Conservation (phyloP, 1,284 basidiomycete species). For the Pholiota adiposa region DNA sequence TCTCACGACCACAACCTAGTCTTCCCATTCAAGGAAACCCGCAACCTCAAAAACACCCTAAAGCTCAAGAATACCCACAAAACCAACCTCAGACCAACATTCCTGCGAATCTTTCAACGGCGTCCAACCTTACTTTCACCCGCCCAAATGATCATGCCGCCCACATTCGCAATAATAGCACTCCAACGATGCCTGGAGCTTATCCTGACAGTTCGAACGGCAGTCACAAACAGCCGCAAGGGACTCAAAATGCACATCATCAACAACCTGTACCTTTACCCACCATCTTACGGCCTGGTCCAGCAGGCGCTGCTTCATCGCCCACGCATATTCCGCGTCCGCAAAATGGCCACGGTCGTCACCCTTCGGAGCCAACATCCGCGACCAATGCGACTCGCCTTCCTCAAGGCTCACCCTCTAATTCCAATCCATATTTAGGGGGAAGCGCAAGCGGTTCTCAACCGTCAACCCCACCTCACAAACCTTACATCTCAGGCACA, state of each 20-base stretch:
- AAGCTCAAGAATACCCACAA: constrained; percentile 2
- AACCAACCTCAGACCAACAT: background rate
- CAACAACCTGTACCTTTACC: constrained; percentile 20
- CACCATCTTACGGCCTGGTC: constrained; percentile 24
- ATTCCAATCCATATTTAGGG: constrained; percentile 9
- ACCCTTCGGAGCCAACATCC: constrained; percentile 16
- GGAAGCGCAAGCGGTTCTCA: constrained; percentile 1
- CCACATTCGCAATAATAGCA: background rate
- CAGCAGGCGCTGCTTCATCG: constrained; percentile 16
- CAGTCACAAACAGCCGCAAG: background rate
- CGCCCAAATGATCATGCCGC: constrained; percentile 9
- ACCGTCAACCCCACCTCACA: constrained; percentile 11
- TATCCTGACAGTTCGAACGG: background rate
- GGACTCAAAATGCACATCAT: constrained; percentile 5
- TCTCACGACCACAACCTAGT: constrained; percentile 26
- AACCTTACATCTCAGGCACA: constrained; percentile 20
- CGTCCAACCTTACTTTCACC: constrained; percentile 3
- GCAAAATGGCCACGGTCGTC: constrained; percentile 17
- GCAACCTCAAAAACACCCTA: background rate
- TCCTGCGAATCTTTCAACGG: background rate
- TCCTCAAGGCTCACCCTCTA: constrained; percentile 1
- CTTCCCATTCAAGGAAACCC: background rate
- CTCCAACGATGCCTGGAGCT: constrained; percentile 1
- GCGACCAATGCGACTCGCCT: background rate
- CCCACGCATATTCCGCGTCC: constrained; percentile 15